Base-by-base conservation (phyloP, 352 stramenopile genomes). In the Pythium periplocum region DNA sequence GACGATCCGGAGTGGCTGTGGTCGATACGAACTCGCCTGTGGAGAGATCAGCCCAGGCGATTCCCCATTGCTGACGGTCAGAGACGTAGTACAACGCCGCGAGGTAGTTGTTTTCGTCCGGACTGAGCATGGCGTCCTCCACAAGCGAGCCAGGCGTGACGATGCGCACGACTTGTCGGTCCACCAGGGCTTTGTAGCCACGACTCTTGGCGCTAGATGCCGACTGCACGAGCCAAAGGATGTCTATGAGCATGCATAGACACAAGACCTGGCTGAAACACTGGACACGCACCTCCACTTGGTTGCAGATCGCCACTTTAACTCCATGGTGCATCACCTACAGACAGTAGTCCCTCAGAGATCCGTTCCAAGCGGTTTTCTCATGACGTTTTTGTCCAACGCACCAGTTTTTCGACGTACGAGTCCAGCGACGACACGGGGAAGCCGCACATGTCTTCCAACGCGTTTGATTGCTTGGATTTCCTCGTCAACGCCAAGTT, bases 221-320 rank as follows among this genome's bases (percentile, higher is more conserved):
- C n/a, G 64, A 80, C 81, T 88, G 40, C 33, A 52, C 12, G 17
- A 26, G 17, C 17, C 17, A 26, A 26, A 26, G 17, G 17, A 26
- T 26, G 17, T 0, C 17, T 26, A 26, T 26, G 17, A 26, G 17
- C 17, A 26, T 26, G 17, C 17, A 26, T 26, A 37, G 5, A 51
- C 37, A 35, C 37, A 11, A 26, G 30, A 35, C 1, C 40, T 7
- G 37, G n/a, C 32, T 33, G 38, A 6, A 55, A 45, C 37, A 46
- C 17, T 26, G 17, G 17, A 26, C 17, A 45, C 59, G 38, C 38
- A 88, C 78, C 70, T 92, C 79, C 6, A 86, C 64, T 68, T 92
- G 82, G 56, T 90, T 90, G 53, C 82, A 92, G 43, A 92, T 84
- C 2, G 82, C 82, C n/a, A 92, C 78, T 59, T 90, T 92, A 1